Evolutionary conservation across 768 basidiomycete genomes (phyloP), one percentile per base, ranked within the genome.

Genomic region (Pseudohyphozyma bogoriensis): DNA sequence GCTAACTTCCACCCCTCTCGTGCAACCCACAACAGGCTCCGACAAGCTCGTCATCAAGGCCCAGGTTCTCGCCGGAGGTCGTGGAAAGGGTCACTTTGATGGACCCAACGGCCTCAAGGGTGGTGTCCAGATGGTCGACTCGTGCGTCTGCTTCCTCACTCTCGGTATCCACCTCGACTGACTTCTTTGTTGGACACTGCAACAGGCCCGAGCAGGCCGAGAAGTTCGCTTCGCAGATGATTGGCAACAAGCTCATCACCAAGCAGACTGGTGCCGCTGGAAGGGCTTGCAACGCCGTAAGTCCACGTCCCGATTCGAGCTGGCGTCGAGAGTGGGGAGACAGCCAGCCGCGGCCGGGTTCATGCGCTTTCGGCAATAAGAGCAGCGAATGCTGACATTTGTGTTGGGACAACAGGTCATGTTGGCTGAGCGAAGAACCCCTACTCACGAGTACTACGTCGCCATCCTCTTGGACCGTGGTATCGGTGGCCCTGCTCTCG

Each of bases 11-110:
- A 32, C 11, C 26, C 29, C 20, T 33, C 18, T n/a, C 60, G 26
- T 33, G 53, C 4, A 47, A 51, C 37, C 4, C 26, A 22, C 37
- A 54, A 39, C 71, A 93, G 89, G 83, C 63, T 78, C 78, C 35
- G 79, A 85, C 57, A 81, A 82, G 64, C 84, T 93, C 55, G 93
- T 99, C 36, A 92, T 99, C 76, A 97, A 97, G 77, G 95, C 95
- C 40, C 95, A 99, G 74, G 95, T 99, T 10, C 85, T 99, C 57
- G 95, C 95, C 66, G 95, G 95, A 70, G 95, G 95, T 65, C 85
- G 95, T 72, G 95, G 95, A 69, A 97, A 97, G 81, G 95, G 95
- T 40, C 85, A 85, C 69, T 99, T 99, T 70, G 84, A 90, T 77
- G 72, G 71, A 56, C 56, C 56, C 39, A 89, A 82, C 73, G 95